Conservation (phyloP, 2,329 filamentous ascomycete genomes). For the Exophiala xenobiotica region DNA sequence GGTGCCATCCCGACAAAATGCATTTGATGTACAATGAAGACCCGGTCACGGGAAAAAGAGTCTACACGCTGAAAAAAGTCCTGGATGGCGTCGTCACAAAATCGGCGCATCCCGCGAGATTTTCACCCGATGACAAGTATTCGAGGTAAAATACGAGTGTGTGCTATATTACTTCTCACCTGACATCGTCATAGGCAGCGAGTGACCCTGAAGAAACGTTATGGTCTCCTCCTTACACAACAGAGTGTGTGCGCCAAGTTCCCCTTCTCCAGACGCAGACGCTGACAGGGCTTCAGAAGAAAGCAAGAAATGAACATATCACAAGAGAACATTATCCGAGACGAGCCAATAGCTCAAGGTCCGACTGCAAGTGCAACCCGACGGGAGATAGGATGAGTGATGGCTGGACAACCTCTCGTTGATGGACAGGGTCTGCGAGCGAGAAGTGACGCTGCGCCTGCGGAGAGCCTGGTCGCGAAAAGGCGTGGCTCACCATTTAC, state of each 20-base stretch:
- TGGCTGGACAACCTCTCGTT: too few species aligned
- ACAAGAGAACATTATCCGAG: too few species aligned
- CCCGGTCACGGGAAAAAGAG: conserved; percentile 70
- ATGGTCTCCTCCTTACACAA: conserved; percentile 83
- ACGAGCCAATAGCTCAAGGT: too few species aligned
- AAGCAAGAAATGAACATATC: conserved; percentile 36
- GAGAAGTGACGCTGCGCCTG: too few species aligned
- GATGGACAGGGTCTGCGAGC: too few species aligned
- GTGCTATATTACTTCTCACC: neutral
- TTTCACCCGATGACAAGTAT: conserved; percentile 98
- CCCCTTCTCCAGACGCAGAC: conserved; percentile 16
- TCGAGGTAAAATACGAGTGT: conserved; percentile 58
- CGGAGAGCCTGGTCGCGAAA: too few species aligned
- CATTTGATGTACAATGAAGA: conserved; percentile 87
- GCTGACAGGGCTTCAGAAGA: conserved; percentile 29
- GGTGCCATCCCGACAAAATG: conserved; percentile 43
- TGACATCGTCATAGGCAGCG: conserved; percentile 63
- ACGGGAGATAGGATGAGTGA: too few species aligned
- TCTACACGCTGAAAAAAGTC: conserved; percentile 79
- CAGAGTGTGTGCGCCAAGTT: conserved; percentile 50
- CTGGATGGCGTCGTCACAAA: conserved; percentile 81
- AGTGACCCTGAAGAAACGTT: conserved; percentile 91
- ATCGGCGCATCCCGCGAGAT: conserved; percentile 91
- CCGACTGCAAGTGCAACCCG: too few species aligned
- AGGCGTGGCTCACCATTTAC: too few species aligned